Evolutionary conservation across 352 stramenopile genomes (phyloP), one percentile per base, ranked within the genome.

Genomic region (Thalassiosira ordinaria): DNA sequence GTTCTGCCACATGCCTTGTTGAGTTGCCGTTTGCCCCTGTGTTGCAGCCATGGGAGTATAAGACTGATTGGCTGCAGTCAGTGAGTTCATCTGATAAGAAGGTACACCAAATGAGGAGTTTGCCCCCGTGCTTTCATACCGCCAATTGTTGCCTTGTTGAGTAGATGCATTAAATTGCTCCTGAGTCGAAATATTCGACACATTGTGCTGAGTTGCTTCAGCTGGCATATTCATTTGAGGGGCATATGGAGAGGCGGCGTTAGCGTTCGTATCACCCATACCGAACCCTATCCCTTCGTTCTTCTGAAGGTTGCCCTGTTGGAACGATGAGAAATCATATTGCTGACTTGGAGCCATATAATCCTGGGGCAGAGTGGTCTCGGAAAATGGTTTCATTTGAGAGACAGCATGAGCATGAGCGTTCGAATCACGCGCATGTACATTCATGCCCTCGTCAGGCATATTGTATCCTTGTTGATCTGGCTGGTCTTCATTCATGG

Each of bases 181-280:
- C 11, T 47, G 39, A 47, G 14, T 16, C 4, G 13, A 47, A 11
- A 41, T 11, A 41, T 11, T 11, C 11, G 33, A 11, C 5, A 41
- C 5, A 41, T 41, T 41, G 33, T 41, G 5, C 33, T 11, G 33
- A 11, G 33, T 41, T 41, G 39, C 9, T 47, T 16, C 39, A 47
- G 14, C n/a, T n/a, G n/a, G n/a, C n/a, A n/a, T n/a, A n/a, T n/a
- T n/a, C n/a, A n/a, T 57, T 37, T 57, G 49, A 57, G 20, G 49
- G 24, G 49, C 49, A 57, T 20, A 31, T 57, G 35, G 49, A 35
- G 49, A 57, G 20, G 49, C 49, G 35, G 35, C n/a, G n/a, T n/a
- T 20, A 57, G 20, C 35, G 18, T 57, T 18, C 18, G 49, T 24
- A 57, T n/a, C 49, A 31, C 49, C 2, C 22, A 35, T 57, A 1